A percentile compares a stretch with the other conserved stretches of the same genome.
Evolutionary conservation across 805 yeast genomes (phyloP).

Genomic region (Candida endomychidarum): DNA sequence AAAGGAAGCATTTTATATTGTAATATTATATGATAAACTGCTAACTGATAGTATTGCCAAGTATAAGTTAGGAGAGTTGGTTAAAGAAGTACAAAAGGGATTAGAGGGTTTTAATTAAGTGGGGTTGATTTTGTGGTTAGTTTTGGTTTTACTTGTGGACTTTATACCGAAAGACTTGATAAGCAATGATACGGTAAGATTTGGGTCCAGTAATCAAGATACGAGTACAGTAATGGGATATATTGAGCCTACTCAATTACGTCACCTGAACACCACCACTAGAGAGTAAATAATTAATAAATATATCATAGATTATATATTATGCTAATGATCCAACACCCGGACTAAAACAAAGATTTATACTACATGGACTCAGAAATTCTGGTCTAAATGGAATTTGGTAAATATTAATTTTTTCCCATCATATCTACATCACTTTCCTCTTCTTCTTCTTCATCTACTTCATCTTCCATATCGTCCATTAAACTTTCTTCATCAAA

Average conservation of each 20-base stretch:
- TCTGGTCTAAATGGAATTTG: too few species aligned
- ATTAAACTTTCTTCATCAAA: conserved; percentile 48
- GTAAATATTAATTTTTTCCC: conserved; percentile 7
- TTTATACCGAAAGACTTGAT: too few species aligned
- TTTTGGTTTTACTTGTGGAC: too few species aligned
- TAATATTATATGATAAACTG: conserved; percentile 30
- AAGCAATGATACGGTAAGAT: too few species aligned
- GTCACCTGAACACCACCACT: too few species aligned
- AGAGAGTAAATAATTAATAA: too few species aligned
- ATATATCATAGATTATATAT: conserved; percentile 8
- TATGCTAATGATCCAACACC: conserved; percentile 10
- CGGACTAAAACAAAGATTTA: conserved; percentile 3
- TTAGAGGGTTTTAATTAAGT: conserved; percentile 27
- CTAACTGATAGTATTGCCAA: conserved; percentile 36
- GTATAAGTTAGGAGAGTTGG: conserved; percentile 32
- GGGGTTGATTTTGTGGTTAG: too few species aligned
- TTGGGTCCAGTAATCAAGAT: too few species aligned
- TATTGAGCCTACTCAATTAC: too few species aligned
- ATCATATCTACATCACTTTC: conserved; percentile 29
- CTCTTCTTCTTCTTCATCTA: conserved; percentile 60
- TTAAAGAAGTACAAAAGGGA: conserved; percentile 30
- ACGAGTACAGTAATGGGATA: too few species aligned
- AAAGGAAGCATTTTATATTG: conserved; percentile 23
- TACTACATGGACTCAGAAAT: background rate
- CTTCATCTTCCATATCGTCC: conserved; percentile 53